Base-by-base conservation (phyloP, 208 protist genomes). In the Crithidia bombi region DNA sequence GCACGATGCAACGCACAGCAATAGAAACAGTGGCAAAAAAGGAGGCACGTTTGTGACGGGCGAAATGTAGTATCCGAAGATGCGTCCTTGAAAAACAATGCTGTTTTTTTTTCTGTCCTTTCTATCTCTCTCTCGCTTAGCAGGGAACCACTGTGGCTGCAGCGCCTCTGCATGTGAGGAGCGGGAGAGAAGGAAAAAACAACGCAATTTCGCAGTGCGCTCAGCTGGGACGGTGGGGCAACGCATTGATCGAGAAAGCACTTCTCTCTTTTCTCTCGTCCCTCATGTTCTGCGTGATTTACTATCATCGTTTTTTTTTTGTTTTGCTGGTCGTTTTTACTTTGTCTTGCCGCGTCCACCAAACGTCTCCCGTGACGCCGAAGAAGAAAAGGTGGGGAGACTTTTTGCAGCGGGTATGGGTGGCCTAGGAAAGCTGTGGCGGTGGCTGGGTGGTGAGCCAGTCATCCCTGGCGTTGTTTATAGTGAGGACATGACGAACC, bases 381-480 rank as follows among this genome's bases (percentile, higher is more conserved):
- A n/a, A n/a, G n/a, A n/a, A n/a, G n/a, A n/a, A 30, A 17, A 55
- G 23, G 28, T 43, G 38, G 14, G 14, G 38, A 7, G 7, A 7
- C 58, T 39, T 43, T 38, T 5, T 50, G 12, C 6, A 50, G 28
- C n/a, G 3, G 3, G 43, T 49, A 38, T 73, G 73, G 44, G 19
- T 5, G 41, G 49, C 46, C 28, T 76, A 14, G 32, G 26, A 19
- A 19, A 35, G 15, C 12, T 84, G 15, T 83, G 78, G 65, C 69
- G 69, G 5, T 78, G 86, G 57, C 70, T 90, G 17, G 46, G 56
- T 3, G 73, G 84, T 1, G 73, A 84, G n/a, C 61, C 58, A 0
- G 47, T 44, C 12, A 75, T 94, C 6, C 91, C 91, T 30, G 91
- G 91, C 39, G 85, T 93, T 0, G 81, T 92, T 15, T 93, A 96